Conservation (phyloP, 1,139 yeast genomes). For the Nakaseomyces nivariensis region DNA sequence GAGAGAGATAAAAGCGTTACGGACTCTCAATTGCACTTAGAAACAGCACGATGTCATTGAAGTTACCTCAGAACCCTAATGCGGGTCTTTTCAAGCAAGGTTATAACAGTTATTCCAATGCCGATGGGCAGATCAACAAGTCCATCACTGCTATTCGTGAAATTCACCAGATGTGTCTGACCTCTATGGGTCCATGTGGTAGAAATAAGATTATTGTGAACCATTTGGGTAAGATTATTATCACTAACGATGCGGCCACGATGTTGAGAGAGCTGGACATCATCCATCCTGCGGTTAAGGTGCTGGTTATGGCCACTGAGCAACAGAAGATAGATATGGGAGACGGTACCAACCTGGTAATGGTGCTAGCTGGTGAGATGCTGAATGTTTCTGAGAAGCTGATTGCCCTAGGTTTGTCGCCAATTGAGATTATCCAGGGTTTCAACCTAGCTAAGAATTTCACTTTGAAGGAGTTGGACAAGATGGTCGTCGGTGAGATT, state of each 20-base stretch:
- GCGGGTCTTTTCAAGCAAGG: slow-evolving; percentile 94
- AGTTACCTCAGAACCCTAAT: slow-evolving; percentile 87
- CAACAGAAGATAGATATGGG: slow-evolving; percentile 93
- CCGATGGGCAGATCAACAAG: slow-evolving; percentile 89
- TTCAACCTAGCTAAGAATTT: slow-evolving; percentile 72
- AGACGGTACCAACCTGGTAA: slow-evolving; percentile 62
- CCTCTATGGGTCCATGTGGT: slow-evolving; percentile 97
- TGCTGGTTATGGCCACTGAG: slow-evolving; percentile 90
- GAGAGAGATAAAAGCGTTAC: not conserved
- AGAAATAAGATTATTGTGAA: slow-evolving; percentile 92
- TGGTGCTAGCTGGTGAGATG: slow-evolving; percentile 83
- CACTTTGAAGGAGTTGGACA: slow-evolving; percentile 59
- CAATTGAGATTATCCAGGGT: slow-evolving; percentile 85
- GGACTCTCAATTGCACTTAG: not conserved
- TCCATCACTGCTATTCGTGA: slow-evolving; percentile 93
- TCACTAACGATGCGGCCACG: slow-evolving; percentile 95
- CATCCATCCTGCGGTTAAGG: slow-evolving; percentile 94
- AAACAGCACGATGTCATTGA: slow-evolving; percentile 50
- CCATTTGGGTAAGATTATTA: slow-evolving; percentile 68
- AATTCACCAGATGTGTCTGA: slow-evolving; percentile 79
- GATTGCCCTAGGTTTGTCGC: slow-evolving; percentile 74
- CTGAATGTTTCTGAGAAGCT: slow-evolving; percentile 76
- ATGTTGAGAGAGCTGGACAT: slow-evolving; percentile 88
- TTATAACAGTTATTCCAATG: slow-evolving; percentile 76
- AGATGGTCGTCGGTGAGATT: slow-evolving; percentile 53